phyloP scores from a whole-genome alignment of 176 grass and related monocot genomes.

The Triticum timopheevii region DNA sequence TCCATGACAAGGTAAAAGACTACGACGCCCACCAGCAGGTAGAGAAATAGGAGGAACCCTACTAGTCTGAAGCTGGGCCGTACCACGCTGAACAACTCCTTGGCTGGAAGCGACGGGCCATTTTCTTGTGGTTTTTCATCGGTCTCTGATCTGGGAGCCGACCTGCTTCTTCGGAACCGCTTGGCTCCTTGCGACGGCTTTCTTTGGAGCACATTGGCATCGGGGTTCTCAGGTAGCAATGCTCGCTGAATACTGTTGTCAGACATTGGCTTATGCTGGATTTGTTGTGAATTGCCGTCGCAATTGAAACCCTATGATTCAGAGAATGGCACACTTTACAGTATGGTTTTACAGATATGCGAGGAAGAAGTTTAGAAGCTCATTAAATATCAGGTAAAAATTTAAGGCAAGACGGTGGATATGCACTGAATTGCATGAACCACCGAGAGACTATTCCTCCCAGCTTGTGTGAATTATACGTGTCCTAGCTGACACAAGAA shows the following conservation, averaged over 20 bases:
- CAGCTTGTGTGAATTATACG: neutral
- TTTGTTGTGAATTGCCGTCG: neutral
- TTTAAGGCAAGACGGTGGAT: neutral
- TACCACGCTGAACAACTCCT: constrained; percentile 44
- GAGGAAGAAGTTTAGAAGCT: too few species aligned
- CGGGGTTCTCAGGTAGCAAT: constrained; percentile 31
- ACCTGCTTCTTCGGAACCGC: constrained; percentile 53
- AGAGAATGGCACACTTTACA: neutral
- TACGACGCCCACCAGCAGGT: constrained; percentile 54
- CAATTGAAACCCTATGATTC: neutral
- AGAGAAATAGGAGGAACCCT: constrained; percentile 55
- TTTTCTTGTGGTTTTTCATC: constrained; percentile 23
- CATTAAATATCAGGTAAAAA: constrained; percentile 13
- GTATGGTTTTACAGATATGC: too few species aligned
- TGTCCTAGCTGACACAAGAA: neutral
- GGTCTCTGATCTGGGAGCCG: constrained; percentile 39
- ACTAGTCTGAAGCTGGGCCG: constrained; percentile 55
- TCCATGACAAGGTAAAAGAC: constrained; percentile 67
- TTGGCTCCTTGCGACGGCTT: constrained; percentile 32
- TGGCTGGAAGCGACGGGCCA: constrained; percentile 32
- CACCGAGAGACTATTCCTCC: neutral
- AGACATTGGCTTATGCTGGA: constrained; percentile 35
- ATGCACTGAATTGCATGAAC: neutral
- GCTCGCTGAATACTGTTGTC: constrained; percentile 35
- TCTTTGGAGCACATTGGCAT: neutral